Evolutionary conservation across 495 filamentous ascomycete species (phyloP).

Genomic region (Podospora anserina): DNA sequence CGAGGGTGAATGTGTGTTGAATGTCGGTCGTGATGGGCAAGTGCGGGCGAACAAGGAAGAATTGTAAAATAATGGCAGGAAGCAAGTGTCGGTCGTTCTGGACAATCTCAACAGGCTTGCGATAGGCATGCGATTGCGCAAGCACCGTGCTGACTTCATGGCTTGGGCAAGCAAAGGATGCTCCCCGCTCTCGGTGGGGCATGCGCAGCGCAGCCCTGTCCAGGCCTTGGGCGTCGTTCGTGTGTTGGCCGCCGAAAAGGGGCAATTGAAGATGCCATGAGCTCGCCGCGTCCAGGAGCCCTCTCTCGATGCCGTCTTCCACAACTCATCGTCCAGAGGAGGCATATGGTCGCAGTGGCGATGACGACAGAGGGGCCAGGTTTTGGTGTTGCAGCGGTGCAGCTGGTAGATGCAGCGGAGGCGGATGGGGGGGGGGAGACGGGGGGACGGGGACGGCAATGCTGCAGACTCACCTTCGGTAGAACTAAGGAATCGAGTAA

Average conservation of each 20-base stretch:
- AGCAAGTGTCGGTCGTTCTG: background rate
- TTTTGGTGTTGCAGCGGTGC: slow-evolving; percentile 13
- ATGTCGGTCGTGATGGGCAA: slow-evolving; percentile 4
- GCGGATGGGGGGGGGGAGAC: slow-evolving; percentile 18
- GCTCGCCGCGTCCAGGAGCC: slow-evolving; percentile 12
- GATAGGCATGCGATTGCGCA: slow-evolving; percentile 16
- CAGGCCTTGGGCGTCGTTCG: slow-evolving; percentile 11
- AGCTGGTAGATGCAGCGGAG: slow-evolving; percentile 19
- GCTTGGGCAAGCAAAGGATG: slow-evolving; percentile 14
- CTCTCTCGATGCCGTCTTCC: slow-evolving; percentile 14
- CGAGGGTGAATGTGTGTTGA: background rate
- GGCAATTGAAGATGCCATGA: slow-evolving; percentile 21
- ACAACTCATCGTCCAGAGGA: slow-evolving; percentile 11
- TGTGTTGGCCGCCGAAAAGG: background rate
- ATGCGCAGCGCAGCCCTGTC: slow-evolving; percentile 31
- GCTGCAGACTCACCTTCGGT: slow-evolving; percentile 27
- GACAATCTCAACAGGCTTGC: slow-evolving; percentile 6
- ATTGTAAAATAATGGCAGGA: background rate
- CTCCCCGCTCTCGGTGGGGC: slow-evolving; percentile 35
- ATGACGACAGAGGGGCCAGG: slow-evolving; percentile 35
- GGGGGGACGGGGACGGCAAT: slow-evolving; percentile 17
- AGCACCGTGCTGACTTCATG: slow-evolving; percentile 33
- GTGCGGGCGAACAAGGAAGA: background rate
- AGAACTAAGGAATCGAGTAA: slow-evolving; percentile 16
- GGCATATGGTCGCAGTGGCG: slow-evolving; percentile 31